Base-by-base conservation (phyloP, 495 filamentous ascomycete species). In the Niebla homalea region DNA sequence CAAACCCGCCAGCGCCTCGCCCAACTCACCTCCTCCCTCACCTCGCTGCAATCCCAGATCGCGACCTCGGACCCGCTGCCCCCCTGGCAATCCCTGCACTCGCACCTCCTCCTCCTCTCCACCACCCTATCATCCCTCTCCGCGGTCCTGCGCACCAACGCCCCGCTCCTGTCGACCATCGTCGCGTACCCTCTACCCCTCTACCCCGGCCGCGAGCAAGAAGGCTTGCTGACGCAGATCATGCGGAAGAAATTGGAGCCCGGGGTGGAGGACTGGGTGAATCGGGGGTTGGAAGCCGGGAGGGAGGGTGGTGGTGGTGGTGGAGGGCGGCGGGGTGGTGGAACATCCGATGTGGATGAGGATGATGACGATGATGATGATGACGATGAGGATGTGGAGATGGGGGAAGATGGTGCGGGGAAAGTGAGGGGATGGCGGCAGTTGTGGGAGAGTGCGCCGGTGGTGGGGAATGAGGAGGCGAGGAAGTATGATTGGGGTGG, bases 201-300 rank as follows among this genome's bases (percentile, higher is more conserved):
- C 48, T 89, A 82, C 66, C 85, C 86, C 10, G 78, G 81, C 11
- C 78, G 78, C 39, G 81, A 76, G 10, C 78, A 89, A 59, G 77
- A 82, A 42, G 64, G 57, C 39, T 65, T 80, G 4, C 75, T 90
- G 1, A 64, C 73, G 6, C 70, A 78, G 48, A 66, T 93, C 1
- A 67, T 92, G 19, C 79, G 87, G 18, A 92, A 90, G 65, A 90
- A 89, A 62, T 75, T 84, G 19, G 84, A 89, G 46, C 83, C 85
- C 4, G 69, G 74, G 3, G 78, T 87, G 22, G 84, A 87, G 53
- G 75, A 76, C 26, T 83, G 79, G 74, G 79, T 90, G 14, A 12
- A 7, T 11, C 10, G 29, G 29, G 29, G 29, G 8, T 11, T 32
- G 2, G 77, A 77, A 8, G 70, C 79, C 36, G 81, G 81, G 7